phyloP scores from a whole-genome alignment of 768 basidiomycete genomes.

The Amanita rimosa region DNA sequence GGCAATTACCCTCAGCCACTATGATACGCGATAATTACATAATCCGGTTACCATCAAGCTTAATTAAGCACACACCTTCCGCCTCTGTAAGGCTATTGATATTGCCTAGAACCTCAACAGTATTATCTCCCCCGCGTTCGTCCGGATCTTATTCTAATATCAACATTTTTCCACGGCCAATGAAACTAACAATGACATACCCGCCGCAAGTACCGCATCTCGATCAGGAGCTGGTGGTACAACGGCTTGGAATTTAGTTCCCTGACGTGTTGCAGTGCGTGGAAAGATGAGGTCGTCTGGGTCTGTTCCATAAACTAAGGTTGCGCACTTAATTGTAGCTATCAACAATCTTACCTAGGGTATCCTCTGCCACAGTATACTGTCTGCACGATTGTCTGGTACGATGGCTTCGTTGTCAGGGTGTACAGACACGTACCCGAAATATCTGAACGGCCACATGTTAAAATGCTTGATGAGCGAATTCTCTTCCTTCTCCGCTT shows the following conservation, averaged over 20 bases:
- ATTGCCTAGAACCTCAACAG: constrained; percentile 60
- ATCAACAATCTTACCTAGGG: constrained; percentile 47
- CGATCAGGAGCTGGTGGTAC: constrained; percentile 37
- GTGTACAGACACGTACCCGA: constrained; percentile 54
- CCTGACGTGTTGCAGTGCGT: constrained; percentile 83
- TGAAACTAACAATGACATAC: constrained; percentile 11
- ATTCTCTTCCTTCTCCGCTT: constrained; percentile 70
- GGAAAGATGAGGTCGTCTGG: constrained; percentile 96
- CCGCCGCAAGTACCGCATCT: constrained; percentile 24
- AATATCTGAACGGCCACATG: constrained; percentile 94
- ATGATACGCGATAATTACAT: constrained; percentile 13
- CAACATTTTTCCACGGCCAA: not conserved
- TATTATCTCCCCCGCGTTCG: constrained; percentile 57
- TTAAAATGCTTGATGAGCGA: constrained; percentile 75
- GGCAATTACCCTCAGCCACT: constrained; percentile 45
- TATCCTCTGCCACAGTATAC: constrained; percentile 88
- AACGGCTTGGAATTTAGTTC: constrained; percentile 72
- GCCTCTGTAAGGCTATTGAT: constrained; percentile 53
- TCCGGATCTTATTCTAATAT: constrained; percentile 37
- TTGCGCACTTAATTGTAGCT: constrained; percentile 4
- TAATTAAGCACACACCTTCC: constrained; percentile 41
- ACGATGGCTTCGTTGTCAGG: not conserved
- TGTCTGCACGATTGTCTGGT: constrained; percentile 34
- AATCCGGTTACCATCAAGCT: constrained; percentile 11
- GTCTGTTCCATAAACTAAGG: constrained; percentile 40